Evolutionary conservation across 75 land plant genomes (phyloP).

Genomic region (Cunninghamia lanceolata): DNA sequence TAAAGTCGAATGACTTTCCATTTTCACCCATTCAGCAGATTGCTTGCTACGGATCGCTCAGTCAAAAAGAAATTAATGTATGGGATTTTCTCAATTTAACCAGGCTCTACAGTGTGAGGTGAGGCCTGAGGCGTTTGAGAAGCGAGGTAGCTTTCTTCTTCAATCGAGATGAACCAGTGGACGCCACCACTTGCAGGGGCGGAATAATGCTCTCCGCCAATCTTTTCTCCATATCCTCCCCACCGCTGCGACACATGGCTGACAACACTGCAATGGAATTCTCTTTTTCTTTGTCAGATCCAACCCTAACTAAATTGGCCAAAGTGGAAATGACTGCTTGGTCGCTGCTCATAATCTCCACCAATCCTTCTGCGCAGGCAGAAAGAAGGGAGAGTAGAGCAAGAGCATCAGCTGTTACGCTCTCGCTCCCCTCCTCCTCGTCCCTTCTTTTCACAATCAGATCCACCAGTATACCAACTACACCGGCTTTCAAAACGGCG

Average conservation of each 20-base stretch:
- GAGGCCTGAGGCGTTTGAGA: conserved; percentile 41
- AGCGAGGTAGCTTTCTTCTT: conserved; percentile 47
- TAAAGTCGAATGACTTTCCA: too few relatives aligned
- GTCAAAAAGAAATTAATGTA: too few relatives aligned
- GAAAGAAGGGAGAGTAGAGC: conserved; percentile 44
- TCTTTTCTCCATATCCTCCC: conserved; percentile 33
- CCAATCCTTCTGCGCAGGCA: conserved; percentile 33
- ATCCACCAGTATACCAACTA: conserved; percentile 31
- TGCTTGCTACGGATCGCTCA: too few relatives aligned
- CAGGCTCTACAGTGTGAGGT: background rate
- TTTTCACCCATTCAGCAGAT: too few relatives aligned
- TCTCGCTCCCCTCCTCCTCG: conserved; percentile 22
- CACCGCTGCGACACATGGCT: conserved; percentile 56
- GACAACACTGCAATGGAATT: conserved; percentile 45
- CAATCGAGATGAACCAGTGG: conserved; percentile 38
- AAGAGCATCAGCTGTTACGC: conserved; percentile 46
- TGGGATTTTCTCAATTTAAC: too few relatives aligned
- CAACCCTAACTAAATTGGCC: conserved; percentile 48
- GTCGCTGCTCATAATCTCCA: conserved; percentile 22
- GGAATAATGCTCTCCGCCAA: conserved; percentile 37
- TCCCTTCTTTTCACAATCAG: conserved; percentile 27
- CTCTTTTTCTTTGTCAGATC: conserved; percentile 65
- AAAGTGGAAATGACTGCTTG: conserved; percentile 29
- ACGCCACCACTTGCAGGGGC: conserved; percentile 35
- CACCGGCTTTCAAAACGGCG: conserved; percentile 3